A percentile compares a stretch with the other conserved stretches of the same genome.
Evolutionary conservation across 495 filamentous ascomycete genomes (phyloP).

Genomic region (Xylona heveae): DNA sequence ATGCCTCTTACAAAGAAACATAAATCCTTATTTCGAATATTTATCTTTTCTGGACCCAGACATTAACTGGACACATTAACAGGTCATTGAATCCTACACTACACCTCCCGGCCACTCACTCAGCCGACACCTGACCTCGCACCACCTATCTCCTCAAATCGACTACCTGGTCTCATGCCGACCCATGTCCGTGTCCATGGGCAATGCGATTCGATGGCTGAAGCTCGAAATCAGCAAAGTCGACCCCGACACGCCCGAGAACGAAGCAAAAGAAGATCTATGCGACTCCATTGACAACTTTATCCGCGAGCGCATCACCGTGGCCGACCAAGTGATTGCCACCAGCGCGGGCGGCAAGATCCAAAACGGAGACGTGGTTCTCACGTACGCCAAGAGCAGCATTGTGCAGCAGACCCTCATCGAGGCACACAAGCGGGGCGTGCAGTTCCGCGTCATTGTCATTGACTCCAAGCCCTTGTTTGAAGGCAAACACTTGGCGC

Average conservation of each 20-base stretch:
- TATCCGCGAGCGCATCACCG: constrained; percentile 71
- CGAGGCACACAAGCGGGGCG: constrained; percentile 43
- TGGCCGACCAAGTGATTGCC: constrained; percentile 71
- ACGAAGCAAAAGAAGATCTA: constrained; percentile 52
- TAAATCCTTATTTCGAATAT: background rate
- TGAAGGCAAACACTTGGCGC: constrained; percentile 58
- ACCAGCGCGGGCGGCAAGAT: constrained; percentile 53
- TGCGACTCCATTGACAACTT: constrained; percentile 71
- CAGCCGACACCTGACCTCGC: constrained; percentile 76
- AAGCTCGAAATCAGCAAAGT: constrained; percentile 75
- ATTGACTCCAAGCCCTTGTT: constrained; percentile 66
- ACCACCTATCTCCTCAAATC: constrained; percentile 82
- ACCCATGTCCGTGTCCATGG: constrained; percentile 81
- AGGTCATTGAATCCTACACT: constrained; percentile 83
- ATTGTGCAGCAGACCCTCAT: constrained; percentile 66
- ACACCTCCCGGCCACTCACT: constrained; percentile 69
- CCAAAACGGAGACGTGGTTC: constrained; percentile 54
- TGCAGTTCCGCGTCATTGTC: constrained; percentile 61
- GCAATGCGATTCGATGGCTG: constrained; percentile 84
- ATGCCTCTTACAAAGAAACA: background rate
- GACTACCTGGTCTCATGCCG: constrained; percentile 82
- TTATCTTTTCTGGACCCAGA: background rate
- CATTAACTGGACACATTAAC: too few species aligned
- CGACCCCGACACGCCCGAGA: constrained; percentile 60
- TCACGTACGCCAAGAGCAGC: constrained; percentile 77